Conservation (phyloP, 352 stramenopile genomes). For the Phytophthora cactorum region DNA sequence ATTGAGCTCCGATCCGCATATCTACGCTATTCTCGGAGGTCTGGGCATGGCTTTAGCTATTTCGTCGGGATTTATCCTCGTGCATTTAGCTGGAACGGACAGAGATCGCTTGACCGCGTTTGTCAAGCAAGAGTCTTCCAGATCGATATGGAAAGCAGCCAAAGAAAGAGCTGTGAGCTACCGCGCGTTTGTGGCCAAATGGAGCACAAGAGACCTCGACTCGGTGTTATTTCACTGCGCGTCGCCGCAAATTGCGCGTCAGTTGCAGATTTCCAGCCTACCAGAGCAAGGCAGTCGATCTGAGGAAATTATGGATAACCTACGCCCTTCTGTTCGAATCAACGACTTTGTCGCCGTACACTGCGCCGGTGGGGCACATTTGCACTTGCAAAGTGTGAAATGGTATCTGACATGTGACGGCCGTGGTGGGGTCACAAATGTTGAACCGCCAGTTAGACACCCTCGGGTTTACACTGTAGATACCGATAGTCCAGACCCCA, state of each 20-base stretch:
- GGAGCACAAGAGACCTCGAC: conserved; percentile 27
- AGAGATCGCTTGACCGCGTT: conserved; percentile 1
- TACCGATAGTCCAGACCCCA: not conserved
- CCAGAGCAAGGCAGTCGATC: conserved; percentile 20
- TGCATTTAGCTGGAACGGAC: conserved; percentile 23
- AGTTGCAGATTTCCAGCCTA: conserved; percentile 32
- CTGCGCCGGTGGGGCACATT: conserved; percentile 19
- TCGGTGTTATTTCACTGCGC: conserved; percentile 35
- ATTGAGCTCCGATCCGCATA: conserved; percentile 40
- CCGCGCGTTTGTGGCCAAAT: conserved; percentile 27
- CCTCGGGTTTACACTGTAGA: conserved; percentile 2
- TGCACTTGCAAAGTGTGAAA: conserved; percentile 25
- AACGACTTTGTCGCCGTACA: conserved; percentile 34
- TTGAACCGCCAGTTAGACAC: conserved; percentile 1
- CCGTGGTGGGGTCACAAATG: conserved; percentile 9
- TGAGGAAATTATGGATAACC: not conserved
- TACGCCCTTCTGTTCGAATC: conserved; percentile 10
- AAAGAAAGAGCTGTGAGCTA: conserved; percentile 16
- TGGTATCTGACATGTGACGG: conserved; percentile 22
- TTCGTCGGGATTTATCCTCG: conserved; percentile 30
- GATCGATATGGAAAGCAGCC: not conserved
- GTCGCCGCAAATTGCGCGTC: conserved; percentile 31
- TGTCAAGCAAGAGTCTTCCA: not conserved
- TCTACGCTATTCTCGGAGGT: conserved; percentile 42
- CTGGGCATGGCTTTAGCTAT: conserved; percentile 31